phyloP scores from a whole-genome alignment of 176 grass and related monocot genomes.

The Puccinellia tenuiflora region DNA sequence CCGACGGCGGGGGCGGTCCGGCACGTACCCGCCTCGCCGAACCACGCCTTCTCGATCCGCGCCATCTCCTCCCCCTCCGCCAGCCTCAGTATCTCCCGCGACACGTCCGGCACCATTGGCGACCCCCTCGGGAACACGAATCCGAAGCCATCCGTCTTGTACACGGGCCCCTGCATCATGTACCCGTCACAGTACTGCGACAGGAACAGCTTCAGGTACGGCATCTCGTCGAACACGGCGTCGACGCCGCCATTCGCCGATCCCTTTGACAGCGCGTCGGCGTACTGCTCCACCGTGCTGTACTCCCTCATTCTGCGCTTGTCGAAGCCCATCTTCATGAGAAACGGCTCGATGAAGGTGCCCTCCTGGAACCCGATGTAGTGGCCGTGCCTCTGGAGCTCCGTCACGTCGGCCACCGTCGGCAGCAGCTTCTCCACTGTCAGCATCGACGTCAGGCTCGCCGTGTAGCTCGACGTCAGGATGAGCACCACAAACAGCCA shows the following conservation, averaged over 20 bases:
- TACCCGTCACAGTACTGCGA: background rate
- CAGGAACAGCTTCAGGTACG: background rate
- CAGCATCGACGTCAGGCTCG: slow-evolving; percentile 80
- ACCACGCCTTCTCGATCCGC: slow-evolving; percentile 45
- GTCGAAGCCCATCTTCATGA: background rate
- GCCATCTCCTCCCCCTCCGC: slow-evolving; percentile 45
- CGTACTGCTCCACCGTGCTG: background rate
- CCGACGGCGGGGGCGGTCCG: too few species aligned
- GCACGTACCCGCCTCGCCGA: slow-evolving; percentile 14
- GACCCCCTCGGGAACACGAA: slow-evolving; percentile 35
- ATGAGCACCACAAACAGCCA: slow-evolving; percentile 89
- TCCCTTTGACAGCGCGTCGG: background rate
- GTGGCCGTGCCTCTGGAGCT: slow-evolving; percentile 36
- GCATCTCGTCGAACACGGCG: background rate
- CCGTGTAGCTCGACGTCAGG: slow-evolving; percentile 86
- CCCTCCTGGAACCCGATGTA: slow-evolving; percentile 58
- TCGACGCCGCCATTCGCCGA: background rate
- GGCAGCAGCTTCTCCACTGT: slow-evolving; percentile 80
- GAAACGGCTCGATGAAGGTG: slow-evolving; percentile 22
- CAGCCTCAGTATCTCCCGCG: slow-evolving; percentile 46
- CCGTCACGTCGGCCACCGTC: slow-evolving; percentile 40
- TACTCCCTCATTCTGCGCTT: background rate
- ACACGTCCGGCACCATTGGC: slow-evolving; percentile 40
- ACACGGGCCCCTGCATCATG: background rate
- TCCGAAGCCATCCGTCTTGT: background rate